phyloP scores from a whole-genome alignment of 768 basidiomycete genomes.

The Cantharellus cinnabarinus region DNA sequence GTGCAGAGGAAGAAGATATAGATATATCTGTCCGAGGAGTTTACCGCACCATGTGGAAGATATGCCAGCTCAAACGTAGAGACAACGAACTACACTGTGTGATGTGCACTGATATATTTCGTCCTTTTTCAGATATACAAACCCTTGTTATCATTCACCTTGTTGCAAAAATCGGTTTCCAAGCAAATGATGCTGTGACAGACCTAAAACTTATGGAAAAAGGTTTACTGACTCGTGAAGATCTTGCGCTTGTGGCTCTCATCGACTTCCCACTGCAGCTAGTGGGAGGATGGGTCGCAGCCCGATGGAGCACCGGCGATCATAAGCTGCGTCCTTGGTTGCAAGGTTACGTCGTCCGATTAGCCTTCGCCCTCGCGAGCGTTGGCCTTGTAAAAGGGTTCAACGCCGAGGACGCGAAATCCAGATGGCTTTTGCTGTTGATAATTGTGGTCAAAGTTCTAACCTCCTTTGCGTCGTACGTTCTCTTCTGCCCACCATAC shows the following conservation, averaged over 20 bases:
- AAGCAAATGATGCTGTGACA: conserved; percentile 80
- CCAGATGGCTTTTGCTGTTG: conserved; percentile 48
- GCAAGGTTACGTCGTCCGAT: conserved; percentile 73
- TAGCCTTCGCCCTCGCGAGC: conserved; percentile 49
- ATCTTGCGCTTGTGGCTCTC: conserved; percentile 83
- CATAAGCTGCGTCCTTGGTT: conserved; percentile 74
- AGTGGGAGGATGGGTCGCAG: conserved; percentile 81
- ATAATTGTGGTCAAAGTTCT: conserved; percentile 66
- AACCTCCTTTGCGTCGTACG: conserved; percentile 70
- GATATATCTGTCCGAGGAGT: conserved; percentile 83
- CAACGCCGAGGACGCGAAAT: conserved; percentile 47
- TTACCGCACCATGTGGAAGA: conserved; percentile 87
- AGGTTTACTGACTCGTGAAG: conserved; percentile 72
- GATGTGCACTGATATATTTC: background rate
- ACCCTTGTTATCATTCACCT: conserved; percentile 69
- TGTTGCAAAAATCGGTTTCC: conserved; percentile 85
- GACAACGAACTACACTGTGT: conserved; percentile 12
- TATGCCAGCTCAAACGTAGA: conserved; percentile 74
- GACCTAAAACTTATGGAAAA: conserved; percentile 92
- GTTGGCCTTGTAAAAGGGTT: conserved; percentile 69
- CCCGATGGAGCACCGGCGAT: conserved; percentile 72
- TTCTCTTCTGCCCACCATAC: conserved; percentile 2
- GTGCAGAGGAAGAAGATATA: conserved; percentile 53
- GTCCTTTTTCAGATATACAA: conserved; percentile 52
- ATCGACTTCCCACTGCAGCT: conserved; percentile 98